Evolutionary conservation across 192 early-diverging fungal species (phyloP).

Genomic region (Umbelopsis sp.): DNA sequence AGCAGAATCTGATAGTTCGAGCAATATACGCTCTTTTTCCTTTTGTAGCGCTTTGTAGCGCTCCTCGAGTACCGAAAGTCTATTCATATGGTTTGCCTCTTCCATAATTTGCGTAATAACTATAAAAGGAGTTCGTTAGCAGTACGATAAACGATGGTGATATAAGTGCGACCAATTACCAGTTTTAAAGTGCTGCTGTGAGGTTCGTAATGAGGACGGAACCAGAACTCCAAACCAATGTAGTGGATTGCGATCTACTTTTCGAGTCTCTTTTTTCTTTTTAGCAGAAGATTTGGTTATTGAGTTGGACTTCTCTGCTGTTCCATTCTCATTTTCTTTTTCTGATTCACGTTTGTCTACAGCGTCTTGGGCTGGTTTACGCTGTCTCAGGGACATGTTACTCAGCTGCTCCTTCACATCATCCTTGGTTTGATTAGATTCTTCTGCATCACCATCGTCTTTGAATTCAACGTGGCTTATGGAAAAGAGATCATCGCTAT

Average conservation of each 20-base stretch:
- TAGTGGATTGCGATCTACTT: conserved; percentile 33
- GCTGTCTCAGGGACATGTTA: background rate
- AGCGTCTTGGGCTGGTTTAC: background rate
- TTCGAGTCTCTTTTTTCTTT: conserved; percentile 13
- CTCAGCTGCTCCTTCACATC: background rate
- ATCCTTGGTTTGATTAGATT: background rate
- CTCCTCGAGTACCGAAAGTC: background rate
- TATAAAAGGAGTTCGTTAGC: background rate
- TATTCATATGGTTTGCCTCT: background rate
- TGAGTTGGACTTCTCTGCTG: background rate
- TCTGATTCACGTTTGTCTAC: background rate
- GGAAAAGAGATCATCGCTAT: background rate
- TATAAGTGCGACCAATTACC: conserved; percentile 14
- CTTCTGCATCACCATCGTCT: background rate
- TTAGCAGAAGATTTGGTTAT: background rate
- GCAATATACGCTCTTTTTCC: background rate
- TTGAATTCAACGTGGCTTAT: background rate
- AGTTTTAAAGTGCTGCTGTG: conserved; percentile 40
- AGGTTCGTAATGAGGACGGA: conserved; percentile 36
- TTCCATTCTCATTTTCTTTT: conserved; percentile 12
- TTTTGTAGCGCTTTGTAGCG: background rate
- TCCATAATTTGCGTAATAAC: background rate
- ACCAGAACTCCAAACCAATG: conserved; percentile 53
- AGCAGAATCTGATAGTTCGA: background rate
- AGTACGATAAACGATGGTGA: background rate